Conservation (phyloP, 2,329 filamentous ascomycete genomes). For the Aureobasidium uvarum region DNA sequence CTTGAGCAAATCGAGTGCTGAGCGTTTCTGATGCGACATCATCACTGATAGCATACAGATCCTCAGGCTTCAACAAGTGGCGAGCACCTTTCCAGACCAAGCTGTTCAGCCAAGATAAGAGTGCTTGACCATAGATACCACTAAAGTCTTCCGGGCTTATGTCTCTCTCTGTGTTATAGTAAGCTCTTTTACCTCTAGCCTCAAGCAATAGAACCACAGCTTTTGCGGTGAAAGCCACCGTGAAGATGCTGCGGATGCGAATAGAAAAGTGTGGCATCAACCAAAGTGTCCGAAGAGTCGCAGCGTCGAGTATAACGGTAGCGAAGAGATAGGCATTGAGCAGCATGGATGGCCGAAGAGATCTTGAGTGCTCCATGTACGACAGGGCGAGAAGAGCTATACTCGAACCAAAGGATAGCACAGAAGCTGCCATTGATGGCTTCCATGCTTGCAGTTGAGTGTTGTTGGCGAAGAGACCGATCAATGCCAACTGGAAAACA, state of each 20-base stretch:
- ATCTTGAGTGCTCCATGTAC: conserved; percentile 27
- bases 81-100: conserved; percentile 24
- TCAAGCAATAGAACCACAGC: conserved; percentile 42
- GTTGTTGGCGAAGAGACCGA: conserved; percentile 17
- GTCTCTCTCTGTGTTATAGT: neutral
- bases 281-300: conserved; percentile 26
- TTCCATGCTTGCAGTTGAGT: conserved; percentile 6
- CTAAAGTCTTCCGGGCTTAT: conserved; percentile 26
- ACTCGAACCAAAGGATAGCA: conserved; percentile 6
- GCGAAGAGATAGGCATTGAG: conserved; percentile 27
- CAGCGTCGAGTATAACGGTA: conserved; percentile 25
- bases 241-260: conserved; percentile 40
- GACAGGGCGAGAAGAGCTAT: conserved; percentile 22
- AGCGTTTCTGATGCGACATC: conserved; percentile 24
- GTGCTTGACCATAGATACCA: conserved; percentile 23
- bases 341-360: conserved; percentile 26
- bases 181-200: conserved; percentile 36
- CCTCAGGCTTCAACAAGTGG: conserved; percentile 15
- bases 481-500: conserved; percentile 19
- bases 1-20: neutral
- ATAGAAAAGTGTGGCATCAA: conserved; percentile 37
- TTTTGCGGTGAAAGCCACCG: conserved; percentile 42
- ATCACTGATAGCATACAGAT: conserved; percentile 22
- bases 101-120: conserved; percentile 26
- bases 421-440: conserved; percentile 11